Conservation (phyloP, 306 rosid genomes). For the Lotus japonicus region DNA sequence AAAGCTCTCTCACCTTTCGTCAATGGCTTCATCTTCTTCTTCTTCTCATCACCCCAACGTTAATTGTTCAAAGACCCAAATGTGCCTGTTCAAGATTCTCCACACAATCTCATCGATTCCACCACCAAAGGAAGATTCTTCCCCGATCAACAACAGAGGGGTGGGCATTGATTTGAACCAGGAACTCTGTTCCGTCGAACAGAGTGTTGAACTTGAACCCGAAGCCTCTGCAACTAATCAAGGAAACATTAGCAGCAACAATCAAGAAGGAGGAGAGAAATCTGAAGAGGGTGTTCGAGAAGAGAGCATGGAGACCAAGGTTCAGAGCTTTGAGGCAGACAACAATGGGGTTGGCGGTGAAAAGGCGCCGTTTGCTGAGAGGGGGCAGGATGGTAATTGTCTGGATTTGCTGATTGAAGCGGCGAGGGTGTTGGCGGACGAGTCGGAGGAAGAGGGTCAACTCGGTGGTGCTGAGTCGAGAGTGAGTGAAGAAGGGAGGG, state of each 20-base stretch:
- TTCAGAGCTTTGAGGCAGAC: neutral
- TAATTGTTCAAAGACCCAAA: slow-evolving; percentile 36
- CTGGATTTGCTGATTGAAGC: slow-evolving; percentile 45
- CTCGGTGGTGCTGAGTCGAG: slow-evolving; percentile 3
- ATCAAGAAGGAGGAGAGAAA: neutral
- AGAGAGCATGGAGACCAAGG: no score
- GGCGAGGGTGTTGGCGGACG: slow-evolving; percentile 32
- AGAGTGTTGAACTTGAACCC: neutral
- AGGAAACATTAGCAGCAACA: neutral
- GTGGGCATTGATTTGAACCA: slow-evolving; percentile 32
- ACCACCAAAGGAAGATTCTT: neutral
- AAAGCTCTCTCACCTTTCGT: neutral
- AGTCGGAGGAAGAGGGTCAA: slow-evolving; percentile 14
- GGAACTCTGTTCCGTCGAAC: neutral
- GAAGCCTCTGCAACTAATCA: neutral
- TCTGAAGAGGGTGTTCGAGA: no score
- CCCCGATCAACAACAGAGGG: neutral
- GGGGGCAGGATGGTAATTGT: neutral
- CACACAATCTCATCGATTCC: slow-evolving; percentile 37
- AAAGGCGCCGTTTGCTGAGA: slow-evolving; percentile 16
- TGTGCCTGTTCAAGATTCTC: slow-evolving; percentile 43
- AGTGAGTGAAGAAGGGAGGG: neutral
- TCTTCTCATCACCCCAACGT: neutral
- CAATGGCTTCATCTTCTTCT: slow-evolving; percentile 25
- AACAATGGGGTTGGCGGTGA: neutral